A percentile compares a stretch with the other conserved stretches of the same genome.
Evolutionary conservation across 139 green algal species (phyloP).

Genomic region (Tetradesmus lagerheimii): DNA sequence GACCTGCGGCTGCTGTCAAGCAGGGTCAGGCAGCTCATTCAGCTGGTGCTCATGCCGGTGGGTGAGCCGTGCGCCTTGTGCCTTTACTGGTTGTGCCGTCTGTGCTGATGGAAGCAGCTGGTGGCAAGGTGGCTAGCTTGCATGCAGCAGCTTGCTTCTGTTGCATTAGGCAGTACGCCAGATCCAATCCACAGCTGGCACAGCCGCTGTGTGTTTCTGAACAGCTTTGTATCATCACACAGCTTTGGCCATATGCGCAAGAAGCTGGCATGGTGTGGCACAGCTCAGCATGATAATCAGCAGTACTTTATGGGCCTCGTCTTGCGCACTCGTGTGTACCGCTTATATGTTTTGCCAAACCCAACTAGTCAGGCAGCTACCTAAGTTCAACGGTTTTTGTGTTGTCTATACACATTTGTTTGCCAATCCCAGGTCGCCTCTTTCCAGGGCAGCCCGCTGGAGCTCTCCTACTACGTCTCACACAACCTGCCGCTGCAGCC

Average conservation of each 20-base stretch:
- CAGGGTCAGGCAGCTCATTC: slow-evolving; percentile 30
- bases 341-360: no score
- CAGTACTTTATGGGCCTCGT: background rate
- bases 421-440: slow-evolving; percentile 24
- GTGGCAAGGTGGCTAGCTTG: background rate
- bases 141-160: background rate
- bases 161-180: background rate
- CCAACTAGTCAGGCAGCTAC: no score
- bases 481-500: slow-evolving; percentile 45
- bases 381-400: no score
- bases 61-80: background rate
- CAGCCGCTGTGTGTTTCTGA: background rate
- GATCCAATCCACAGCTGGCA: background rate
- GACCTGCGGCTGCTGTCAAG: slow-evolving; percentile 16
- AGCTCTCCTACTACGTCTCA: slow-evolving; percentile 31
- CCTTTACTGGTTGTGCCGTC: background rate
- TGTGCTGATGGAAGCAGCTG: background rate
- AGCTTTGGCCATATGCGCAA: background rate
- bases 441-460: slow-evolving; percentile 36
- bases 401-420: no score
- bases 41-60: slow-evolving; percentile 37
- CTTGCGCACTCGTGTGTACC: background rate
- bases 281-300: background rate
- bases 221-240: background rate
- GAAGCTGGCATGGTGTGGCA: background rate